phyloP scores from a whole-genome alignment of 345 rosid genomes.

The Geranium rotundifolium region DNA sequence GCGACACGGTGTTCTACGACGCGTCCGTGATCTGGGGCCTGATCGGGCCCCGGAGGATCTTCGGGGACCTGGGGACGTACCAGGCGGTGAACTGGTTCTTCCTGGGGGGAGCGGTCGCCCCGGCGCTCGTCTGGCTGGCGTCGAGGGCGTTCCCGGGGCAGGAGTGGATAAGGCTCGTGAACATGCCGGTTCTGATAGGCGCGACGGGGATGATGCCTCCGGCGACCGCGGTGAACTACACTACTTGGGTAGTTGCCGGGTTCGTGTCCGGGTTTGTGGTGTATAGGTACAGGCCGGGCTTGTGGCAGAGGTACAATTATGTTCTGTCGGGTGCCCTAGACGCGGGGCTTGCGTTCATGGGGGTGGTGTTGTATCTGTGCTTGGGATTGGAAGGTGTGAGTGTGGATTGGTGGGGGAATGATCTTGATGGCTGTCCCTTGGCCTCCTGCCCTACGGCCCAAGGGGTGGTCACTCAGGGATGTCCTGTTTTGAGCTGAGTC shows the following conservation, averaged over 20 bases:
- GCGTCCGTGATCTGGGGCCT: conserved; percentile 97
- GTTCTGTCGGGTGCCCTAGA: conserved; percentile 82
- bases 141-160: conserved; percentile 64
- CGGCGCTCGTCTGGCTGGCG: conserved; percentile 68
- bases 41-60: conserved; percentile 78
- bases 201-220: conserved; percentile 92
- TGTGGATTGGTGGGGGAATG: conserved; percentile 93
- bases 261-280: conserved; percentile 78
- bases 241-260: conserved; percentile 73
- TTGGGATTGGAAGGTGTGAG: conserved; percentile 68
- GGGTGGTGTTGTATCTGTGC: conserved; percentile 68
- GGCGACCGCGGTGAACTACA: conserved; percentile 95
- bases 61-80: conserved; percentile 71
- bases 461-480: conserved; percentile 57
- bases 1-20: conserved; percentile 79
- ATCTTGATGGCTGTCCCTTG: conserved; percentile 81
- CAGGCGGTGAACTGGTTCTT: conserved; percentile 86
- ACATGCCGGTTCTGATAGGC: conserved; percentile 83
- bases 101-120: conserved; percentile 68
- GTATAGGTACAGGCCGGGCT: conserved; percentile 59
- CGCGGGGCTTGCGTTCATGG: conserved; percentile 97
- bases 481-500: conserved; percentile 50
- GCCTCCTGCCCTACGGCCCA: conserved; percentile 80
- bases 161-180: conserved; percentile 79
- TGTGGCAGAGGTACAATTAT: conserved; percentile 86